Evolutionary conservation across 345 rosid species (phyloP).

Genomic region (Lepidium didymum): DNA sequence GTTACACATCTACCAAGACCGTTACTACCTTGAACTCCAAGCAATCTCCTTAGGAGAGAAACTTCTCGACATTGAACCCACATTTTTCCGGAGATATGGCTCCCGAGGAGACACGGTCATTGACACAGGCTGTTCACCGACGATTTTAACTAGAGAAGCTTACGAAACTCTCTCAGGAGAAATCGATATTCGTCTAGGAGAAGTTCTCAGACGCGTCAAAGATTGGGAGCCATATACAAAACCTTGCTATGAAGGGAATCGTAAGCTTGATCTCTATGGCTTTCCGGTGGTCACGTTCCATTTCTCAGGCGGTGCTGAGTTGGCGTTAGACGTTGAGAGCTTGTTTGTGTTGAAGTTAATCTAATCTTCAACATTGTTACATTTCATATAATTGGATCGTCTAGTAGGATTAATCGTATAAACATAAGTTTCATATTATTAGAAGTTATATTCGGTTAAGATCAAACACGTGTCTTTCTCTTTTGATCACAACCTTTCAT

Average conservation of each 20-base stretch:
- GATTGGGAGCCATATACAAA: conserved; percentile 6
- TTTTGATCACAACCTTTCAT: too few species aligned
- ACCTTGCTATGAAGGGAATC: conserved; percentile 36
- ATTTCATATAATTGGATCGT: too few species aligned
- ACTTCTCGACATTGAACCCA: conserved; percentile 20
- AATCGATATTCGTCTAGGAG: conserved; percentile 14
- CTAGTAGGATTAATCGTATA: too few species aligned
- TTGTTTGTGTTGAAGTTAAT: too few species aligned
- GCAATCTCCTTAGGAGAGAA: conserved; percentile 22
- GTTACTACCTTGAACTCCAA: conserved; percentile 30
- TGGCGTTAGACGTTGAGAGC: conserved; percentile 37
- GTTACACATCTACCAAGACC: conserved; percentile 10
- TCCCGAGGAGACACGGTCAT: conserved; percentile 25
- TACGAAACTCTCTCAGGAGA: conserved; percentile 18
- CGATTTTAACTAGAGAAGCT: conserved; percentile 21
- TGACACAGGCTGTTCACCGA: conserved; percentile 23
- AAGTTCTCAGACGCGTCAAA: conserved; percentile 7
- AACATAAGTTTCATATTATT: too few species aligned
- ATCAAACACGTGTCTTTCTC: too few species aligned
- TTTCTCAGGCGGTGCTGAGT: conserved; percentile 44
- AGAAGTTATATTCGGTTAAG: too few species aligned
- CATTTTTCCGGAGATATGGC: conserved; percentile 10
- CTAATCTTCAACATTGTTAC: too few species aligned
- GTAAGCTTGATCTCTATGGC: conserved; percentile 26
- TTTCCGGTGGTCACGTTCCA: conserved; percentile 46